Evolutionary conservation across 2,329 filamentous ascomycete genomes (phyloP), one percentile per base, ranked within the genome.

Genomic region (Fusarium sp.): DNA sequence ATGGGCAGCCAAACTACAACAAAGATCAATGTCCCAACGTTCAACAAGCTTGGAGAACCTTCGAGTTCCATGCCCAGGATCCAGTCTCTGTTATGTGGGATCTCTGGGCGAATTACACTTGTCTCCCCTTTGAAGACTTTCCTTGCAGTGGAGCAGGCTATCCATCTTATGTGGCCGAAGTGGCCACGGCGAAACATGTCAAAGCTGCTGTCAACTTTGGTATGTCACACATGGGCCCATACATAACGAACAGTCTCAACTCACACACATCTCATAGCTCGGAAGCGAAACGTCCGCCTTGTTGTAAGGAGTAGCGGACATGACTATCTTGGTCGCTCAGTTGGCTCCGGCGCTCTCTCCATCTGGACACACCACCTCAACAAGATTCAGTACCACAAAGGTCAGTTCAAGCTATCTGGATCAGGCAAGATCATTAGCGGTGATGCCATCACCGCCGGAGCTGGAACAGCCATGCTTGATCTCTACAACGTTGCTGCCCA

Each of bases 321-420:
- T 55, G 84, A 86, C 59, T 83, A 82, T 31, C 74, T 83, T 5
- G 85, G 84, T 9, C 81, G 83, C 4, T 85, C 83, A 12, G 80
- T 80, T 31, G 84, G 83, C 1, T 83, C 84, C 1, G 87, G 88
- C 6, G 85, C 87, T 0, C 79, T 90, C 5, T 87, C 83, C 2
- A 84, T 89, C 67, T 89, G 87, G 88, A 84, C 83, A 1, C 87
- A 86, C 64, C 77, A 87, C 67, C 79, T 89, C 44, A 83, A 82
- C 44, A 75, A 76, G 17, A 76, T 84, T 12, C 36, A 75, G 9
- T 82, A 83, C 42, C 83, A 82, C 58, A 71, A 83, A 17, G 82
- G 81, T 17, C 67, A 79, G 2, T 85, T 88, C 72, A 78, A 71
- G 46, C 83, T 85, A 55, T 75, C 80, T 7, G 85, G 84, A 31